These are phyloP conservation scores for Xylaria flabelliformis DNA, from an alignment of 495 filamentous ascomycete species.

Conservation along the genomic window DNA sequence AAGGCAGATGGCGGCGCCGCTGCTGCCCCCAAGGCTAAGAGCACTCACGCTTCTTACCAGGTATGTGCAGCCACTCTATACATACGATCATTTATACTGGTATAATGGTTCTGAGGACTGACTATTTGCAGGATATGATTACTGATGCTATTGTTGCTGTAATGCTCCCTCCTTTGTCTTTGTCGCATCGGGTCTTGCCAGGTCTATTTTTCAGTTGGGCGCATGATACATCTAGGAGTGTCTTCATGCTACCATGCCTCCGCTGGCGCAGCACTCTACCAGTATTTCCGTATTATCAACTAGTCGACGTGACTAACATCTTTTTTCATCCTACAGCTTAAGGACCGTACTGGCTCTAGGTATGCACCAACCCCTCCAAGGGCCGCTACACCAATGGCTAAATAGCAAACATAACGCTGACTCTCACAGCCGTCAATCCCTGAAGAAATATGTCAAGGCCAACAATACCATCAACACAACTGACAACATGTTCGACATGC, in stretches of 20 bases:
- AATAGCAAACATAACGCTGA: slow-evolving; percentile 40
- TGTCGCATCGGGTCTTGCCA: slow-evolving; percentile 41
- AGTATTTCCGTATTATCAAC: slow-evolving; percentile 23
- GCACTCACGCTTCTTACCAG: slow-evolving; percentile 63
- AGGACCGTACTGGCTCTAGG: slow-evolving; percentile 71
- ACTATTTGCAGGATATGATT: slow-evolving; percentile 65
- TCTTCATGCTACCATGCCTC: slow-evolving; percentile 30
- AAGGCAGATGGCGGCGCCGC: slow-evolving; percentile 54
- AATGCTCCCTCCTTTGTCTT: slow-evolving; percentile 52
- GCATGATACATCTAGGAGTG: slow-evolving; percentile 27
- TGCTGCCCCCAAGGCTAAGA: slow-evolving; percentile 61
- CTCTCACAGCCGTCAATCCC: slow-evolving; percentile 77
- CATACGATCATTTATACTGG: slow-evolving; percentile 24
- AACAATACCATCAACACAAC: slow-evolving; percentile 87
- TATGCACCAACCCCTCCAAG: slow-evolving; percentile 45
- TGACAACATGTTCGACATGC: slow-evolving; percentile 79
- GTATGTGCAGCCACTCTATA: slow-evolving; percentile 49
- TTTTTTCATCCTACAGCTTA: slow-evolving; percentile 57
- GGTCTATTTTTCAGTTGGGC: slow-evolving; percentile 35
- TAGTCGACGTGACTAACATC: slow-evolving; percentile 53
- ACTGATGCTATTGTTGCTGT: slow-evolving; percentile 71
- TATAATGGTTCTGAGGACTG: slow-evolving; percentile 46
- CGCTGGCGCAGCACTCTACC: slow-evolving; percentile 11
- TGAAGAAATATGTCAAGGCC: slow-evolving; percentile 97
- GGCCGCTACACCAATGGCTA: background rate